Evolutionary conservation across 345 rosid species (phyloP).

Genomic region (Abelmoschus esculentus): DNA sequence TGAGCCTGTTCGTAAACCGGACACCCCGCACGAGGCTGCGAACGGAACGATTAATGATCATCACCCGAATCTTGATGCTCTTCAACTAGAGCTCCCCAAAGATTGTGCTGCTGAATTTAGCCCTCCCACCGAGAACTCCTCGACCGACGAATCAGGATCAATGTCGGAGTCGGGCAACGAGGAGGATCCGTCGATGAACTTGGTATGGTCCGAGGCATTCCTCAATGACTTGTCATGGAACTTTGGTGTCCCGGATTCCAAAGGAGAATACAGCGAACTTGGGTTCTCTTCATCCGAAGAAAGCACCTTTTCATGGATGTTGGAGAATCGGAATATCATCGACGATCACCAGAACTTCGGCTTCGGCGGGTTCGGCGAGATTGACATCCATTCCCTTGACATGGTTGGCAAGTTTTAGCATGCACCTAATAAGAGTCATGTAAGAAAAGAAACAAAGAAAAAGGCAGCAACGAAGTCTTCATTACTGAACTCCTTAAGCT

Average conservation of each 20-base stretch:
- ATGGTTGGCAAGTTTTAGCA: constrained; percentile 19
- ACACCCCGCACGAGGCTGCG: too few relatives aligned
- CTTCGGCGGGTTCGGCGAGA: constrained; percentile 34
- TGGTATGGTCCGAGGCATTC: constrained; percentile 30
- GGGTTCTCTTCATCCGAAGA: constrained; percentile 30
- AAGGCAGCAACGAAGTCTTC: background rate
- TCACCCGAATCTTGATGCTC: constrained; percentile 4
- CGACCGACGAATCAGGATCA: constrained; percentile 12
- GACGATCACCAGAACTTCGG: constrained; percentile 28
- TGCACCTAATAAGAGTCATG: background rate
- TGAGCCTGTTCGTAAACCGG: constrained; percentile 23
- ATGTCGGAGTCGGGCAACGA: constrained; percentile 17
- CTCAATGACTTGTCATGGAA: constrained; percentile 37
- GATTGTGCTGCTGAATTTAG: constrained; percentile 8
- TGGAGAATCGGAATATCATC: constrained; percentile 30
- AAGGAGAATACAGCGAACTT: constrained; percentile 25
- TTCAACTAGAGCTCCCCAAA: background rate
- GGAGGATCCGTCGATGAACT: constrained; percentile 20
- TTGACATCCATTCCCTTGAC: constrained; percentile 20
- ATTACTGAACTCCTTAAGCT: background rate
- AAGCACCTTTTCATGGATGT: constrained; percentile 37
- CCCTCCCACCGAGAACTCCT: constrained; percentile 18
- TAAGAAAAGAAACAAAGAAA: background rate
- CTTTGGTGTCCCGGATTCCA: constrained; percentile 17
- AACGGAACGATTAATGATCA: background rate